Base-by-base conservation (phyloP, 2,329 filamentous ascomycete species). In the Fusarium sp. region DNA sequence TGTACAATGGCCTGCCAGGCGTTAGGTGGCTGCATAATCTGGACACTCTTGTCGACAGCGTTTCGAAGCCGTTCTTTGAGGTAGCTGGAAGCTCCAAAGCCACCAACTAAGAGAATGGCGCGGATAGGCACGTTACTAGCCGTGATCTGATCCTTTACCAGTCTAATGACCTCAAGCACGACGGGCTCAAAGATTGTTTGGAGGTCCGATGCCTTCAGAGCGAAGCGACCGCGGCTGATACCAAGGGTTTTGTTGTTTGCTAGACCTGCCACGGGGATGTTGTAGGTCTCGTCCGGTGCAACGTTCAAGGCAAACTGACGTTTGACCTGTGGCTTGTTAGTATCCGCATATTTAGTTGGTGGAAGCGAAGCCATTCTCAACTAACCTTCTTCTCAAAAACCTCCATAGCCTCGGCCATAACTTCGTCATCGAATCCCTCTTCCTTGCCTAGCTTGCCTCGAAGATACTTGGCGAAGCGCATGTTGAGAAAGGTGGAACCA, bases 1-100 rank as follows among this genome's bases (percentile, higher is more conserved):
- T 80, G 80, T 0, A 83, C 83, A 9, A 86, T 81, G 3, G 84
- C 81, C 14, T 80, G 78, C 84, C 84, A 86, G 17, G 83, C 79
- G 51, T 83, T 80, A 6, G 79, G 77, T 0, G 84, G 83, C 61
- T 84, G 83, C 64, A 85, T 72, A 50, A 86, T 79, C 56, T 80
- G 74, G 19, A 83, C 77, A 1, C 72, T 73, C 21, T 65, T 64
- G 33, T 76, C 75, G 19, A 84, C 71, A 0, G 78, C 68, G 52
- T 76, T 70, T 49, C 77, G 73, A 10, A 86, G 71, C 15, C 80
- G 74, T 63, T 82, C 76, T 63, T 81, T 80, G 31, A 84, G 77
- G 64, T 84, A 84, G 46, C 76, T 78, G n/a, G 80, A 83, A n/a
- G 78, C 76, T 14, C 83, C 81, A 49, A 84, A 84, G 2, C 83